Evolutionary conservation across 306 rosid genomes (phyloP).

Genomic region (Potentilla sterilis): DNA sequence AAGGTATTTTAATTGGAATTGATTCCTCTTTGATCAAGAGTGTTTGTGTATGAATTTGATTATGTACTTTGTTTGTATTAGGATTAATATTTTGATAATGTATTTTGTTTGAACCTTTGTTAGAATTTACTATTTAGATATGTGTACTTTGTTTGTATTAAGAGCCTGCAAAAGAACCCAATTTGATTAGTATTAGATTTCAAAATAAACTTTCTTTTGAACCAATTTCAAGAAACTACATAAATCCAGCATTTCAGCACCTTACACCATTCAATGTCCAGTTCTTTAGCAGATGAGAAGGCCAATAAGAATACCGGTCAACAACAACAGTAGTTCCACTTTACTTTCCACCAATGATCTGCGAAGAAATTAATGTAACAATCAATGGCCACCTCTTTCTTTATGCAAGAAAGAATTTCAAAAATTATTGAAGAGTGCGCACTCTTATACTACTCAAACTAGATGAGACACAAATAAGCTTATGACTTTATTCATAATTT

Average conservation of each 20-base stretch:
- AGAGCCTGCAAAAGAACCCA: constrained; percentile 49
- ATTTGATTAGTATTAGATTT: background rate
- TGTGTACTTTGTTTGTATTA: too few species aligned
- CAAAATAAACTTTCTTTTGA: background rate
- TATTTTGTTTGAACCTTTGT: too few species aligned
- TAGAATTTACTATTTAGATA: too few species aligned
- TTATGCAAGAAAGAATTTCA: background rate
- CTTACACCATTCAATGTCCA: constrained; percentile 88
- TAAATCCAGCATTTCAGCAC: constrained; percentile 31
- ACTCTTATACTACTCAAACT: background rate
- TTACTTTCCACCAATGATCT: constrained; percentile 83
- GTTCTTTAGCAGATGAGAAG: constrained; percentile 90
- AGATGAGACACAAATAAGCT: background rate
- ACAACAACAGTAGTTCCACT: constrained; percentile 84
- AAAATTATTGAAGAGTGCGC: background rate
- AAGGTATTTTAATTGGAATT: too few species aligned
- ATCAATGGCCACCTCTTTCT: background rate
- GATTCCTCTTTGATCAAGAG: too few species aligned
- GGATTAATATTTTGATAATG: too few species aligned
- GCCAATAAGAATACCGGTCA: constrained; percentile 94
- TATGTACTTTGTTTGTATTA: too few species aligned
- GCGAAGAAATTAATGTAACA: constrained; percentile 13
- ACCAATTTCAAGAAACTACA: background rate
- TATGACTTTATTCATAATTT: background rate
- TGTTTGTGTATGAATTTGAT: too few species aligned